A percentile compares a stretch with the other conserved stretches of the same genome.
These are phyloP conservation scores for Monosporascus sp. DNA, from an alignment of 2,329 filamentous ascomycete genomes.

Conservation along the genomic window DNA sequence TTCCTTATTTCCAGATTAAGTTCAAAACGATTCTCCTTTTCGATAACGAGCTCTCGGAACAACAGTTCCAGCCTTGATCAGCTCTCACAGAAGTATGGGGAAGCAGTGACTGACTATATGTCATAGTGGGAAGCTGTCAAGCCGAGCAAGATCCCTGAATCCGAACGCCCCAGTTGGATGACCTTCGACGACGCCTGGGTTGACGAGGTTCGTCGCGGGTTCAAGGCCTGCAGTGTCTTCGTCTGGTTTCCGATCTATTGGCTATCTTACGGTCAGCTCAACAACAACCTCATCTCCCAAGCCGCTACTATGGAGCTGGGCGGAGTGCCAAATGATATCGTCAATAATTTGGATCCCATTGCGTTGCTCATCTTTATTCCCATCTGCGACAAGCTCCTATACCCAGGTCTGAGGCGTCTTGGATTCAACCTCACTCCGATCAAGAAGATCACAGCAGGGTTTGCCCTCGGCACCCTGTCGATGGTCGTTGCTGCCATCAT, in stretches of 20 bases:
- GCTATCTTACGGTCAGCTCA: slow-evolving; percentile 55
- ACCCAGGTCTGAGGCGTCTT: slow-evolving; percentile 59
- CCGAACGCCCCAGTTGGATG: slow-evolving; percentile 64
- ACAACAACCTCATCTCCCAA: slow-evolving; percentile 57
- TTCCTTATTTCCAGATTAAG: no score
- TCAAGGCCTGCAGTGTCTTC: slow-evolving; percentile 67
- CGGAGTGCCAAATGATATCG: slow-evolving; percentile 71
- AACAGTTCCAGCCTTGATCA: no score
- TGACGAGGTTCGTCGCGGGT: slow-evolving; percentile 67
- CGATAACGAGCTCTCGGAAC: no score
- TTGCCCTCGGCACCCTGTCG: slow-evolving; percentile 58
- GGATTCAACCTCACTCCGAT: slow-evolving; percentile 67
- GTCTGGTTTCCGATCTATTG: slow-evolving; percentile 63
- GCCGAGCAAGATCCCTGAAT: slow-evolving; percentile 55
- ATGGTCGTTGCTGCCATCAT: slow-evolving; percentile 54
- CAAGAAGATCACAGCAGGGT: slow-evolving; percentile 68
- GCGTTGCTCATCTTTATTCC: slow-evolving; percentile 72
- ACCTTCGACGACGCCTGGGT: slow-evolving; percentile 81
- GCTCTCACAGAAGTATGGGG: no score
- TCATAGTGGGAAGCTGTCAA: slow-evolving; percentile 39
- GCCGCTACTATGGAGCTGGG: slow-evolving; percentile 61
- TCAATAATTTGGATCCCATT: slow-evolving; percentile 72
- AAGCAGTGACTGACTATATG: neutral
- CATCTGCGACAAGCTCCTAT: slow-evolving; percentile 62
- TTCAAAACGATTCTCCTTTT: no score